Conservation (phyloP, 257 asterid genomes). For the Lantana camara region DNA sequence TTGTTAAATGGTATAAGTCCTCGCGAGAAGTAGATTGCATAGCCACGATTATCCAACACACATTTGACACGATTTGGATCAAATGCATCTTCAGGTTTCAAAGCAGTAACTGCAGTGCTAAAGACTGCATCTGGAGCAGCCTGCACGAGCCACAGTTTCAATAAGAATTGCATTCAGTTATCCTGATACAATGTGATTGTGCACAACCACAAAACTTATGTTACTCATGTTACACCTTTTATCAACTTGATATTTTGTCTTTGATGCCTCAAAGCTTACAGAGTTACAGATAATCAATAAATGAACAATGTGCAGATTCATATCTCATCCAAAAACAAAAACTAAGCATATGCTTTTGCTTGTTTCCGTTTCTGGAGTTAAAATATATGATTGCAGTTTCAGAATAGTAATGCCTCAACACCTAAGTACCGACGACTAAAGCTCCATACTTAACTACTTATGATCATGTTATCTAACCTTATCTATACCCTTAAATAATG, state of each 20-base stretch:
- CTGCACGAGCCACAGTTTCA: constrained; percentile 40
- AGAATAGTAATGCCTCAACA: not conserved
- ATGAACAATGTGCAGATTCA: too few species aligned
- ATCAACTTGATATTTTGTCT: not conserved
- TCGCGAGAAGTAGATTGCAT: constrained; percentile 84
- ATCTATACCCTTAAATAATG: not conserved
- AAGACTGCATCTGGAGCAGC: constrained; percentile 92
- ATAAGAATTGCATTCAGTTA: constrained; percentile 7
- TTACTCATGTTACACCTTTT: not conserved
- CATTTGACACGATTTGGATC: constrained; percentile 93
- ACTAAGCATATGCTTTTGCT: too few species aligned
- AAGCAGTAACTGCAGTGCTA: constrained; percentile 80
- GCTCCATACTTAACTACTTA: not conserved
- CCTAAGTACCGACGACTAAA: not conserved
- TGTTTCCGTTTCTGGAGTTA: too few species aligned
- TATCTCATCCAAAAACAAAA: too few species aligned
- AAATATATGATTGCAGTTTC: not conserved
- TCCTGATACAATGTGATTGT: not conserved
- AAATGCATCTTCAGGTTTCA: constrained; percentile 83
- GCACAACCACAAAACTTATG: not conserved
- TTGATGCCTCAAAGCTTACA: not conserved
- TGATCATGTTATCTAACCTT: not conserved
- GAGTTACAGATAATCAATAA: not conserved
- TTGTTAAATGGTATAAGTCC: constrained; percentile 88
- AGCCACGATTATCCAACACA: constrained; percentile 71